A percentile compares a stretch with the other conserved stretches of the same genome.
phyloP scores from a whole-genome alignment of 2,329 filamentous ascomycete species.

The Cladosporium halotolerans region DNA sequence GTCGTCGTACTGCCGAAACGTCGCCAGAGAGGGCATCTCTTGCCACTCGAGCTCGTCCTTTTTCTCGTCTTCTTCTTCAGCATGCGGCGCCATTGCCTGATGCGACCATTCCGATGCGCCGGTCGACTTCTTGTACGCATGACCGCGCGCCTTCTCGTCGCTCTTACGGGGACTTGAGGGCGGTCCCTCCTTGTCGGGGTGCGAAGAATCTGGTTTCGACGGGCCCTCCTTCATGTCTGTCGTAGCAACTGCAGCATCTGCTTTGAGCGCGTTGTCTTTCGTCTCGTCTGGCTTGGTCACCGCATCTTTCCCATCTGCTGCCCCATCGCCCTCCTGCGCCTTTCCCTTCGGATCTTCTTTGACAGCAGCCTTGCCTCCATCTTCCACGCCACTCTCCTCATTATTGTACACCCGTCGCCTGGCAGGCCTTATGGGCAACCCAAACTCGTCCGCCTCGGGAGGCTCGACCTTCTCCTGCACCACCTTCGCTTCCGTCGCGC shows the following conservation, averaged over 20 bases:
- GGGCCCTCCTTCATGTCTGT: neutral
- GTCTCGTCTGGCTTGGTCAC: neutral
- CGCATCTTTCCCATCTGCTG: neutral
- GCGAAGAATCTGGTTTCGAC: neutral
- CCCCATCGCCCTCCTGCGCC: neutral
- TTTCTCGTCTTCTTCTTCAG: slow-evolving; percentile 47
- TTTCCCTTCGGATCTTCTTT: slow-evolving; percentile 4
- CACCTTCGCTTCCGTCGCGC: neutral
- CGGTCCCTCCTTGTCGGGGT: neutral
- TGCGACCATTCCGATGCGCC: slow-evolving; percentile 78
- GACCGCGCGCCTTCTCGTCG: slow-evolving; percentile 6
- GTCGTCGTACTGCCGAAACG: slow-evolving; percentile 93
- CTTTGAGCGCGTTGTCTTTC: neutral
- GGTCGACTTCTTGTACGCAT: slow-evolving; percentile 3
- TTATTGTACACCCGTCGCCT: slow-evolving; percentile 25
- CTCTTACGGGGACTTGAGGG: slow-evolving; percentile 12
- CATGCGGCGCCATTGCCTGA: slow-evolving; percentile 61
- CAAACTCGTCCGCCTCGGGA: slow-evolving; percentile 33
- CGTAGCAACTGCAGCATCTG: neutral
- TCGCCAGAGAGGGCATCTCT: slow-evolving; percentile 86
- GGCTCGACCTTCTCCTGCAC: slow-evolving; percentile 1
- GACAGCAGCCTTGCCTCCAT: neutral
- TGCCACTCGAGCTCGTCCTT: slow-evolving; percentile 75
- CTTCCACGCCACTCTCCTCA: slow-evolving; percentile 14
- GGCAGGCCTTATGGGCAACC: slow-evolving; percentile 29